These are phyloP conservation scores for Septoria linicola DNA, from an alignment of 2,329 filamentous ascomycete species.

Conservation along the genomic window DNA sequence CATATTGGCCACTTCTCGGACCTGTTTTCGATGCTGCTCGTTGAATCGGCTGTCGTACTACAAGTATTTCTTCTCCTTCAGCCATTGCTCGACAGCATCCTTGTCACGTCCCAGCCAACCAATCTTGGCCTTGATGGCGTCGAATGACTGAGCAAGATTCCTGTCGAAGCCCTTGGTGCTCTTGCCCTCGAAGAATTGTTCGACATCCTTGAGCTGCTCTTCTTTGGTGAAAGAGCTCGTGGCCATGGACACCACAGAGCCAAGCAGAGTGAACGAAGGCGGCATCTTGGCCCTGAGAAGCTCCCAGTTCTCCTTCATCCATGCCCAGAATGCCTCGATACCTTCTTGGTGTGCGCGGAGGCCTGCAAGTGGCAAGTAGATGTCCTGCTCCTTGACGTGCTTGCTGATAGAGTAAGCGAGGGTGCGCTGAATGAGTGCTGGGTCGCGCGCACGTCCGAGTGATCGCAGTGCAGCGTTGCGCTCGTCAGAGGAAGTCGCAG, in stretches of 20 bases:
- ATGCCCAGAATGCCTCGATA: slow-evolving; percentile 75
- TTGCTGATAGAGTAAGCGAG: slow-evolving; percentile 71
- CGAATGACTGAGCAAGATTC: slow-evolving; percentile 83
- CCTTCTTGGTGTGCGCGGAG: slow-evolving; percentile 75
- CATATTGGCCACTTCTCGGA: no score
- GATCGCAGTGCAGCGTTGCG: slow-evolving; percentile 86
- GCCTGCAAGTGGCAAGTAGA: slow-evolving; percentile 82
- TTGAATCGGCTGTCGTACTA: slow-evolving; percentile 18
- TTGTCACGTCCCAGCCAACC: slow-evolving; percentile 76
- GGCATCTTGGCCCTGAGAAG: slow-evolving; percentile 75
- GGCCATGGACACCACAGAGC: slow-evolving; percentile 77
- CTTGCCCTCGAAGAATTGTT: slow-evolving; percentile 77
- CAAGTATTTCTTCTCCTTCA: slow-evolving; percentile 65
- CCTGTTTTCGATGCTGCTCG: no score
- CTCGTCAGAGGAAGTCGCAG: slow-evolving; percentile 76
- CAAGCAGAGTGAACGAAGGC: slow-evolving; percentile 82
- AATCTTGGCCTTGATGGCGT: slow-evolving; percentile 80
- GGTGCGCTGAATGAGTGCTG: slow-evolving; percentile 77
- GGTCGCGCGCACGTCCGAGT: slow-evolving; percentile 74
- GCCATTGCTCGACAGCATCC: slow-evolving; percentile 71
- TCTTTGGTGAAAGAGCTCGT: slow-evolving; percentile 76
- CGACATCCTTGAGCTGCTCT: slow-evolving; percentile 72
- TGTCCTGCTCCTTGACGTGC: slow-evolving; percentile 90
- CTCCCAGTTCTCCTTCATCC: slow-evolving; percentile 89
- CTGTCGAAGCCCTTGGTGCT: slow-evolving; percentile 87